Percentiles rank a stretch among this genome's conserved stretches.
Conservation (phyloP, 805 yeast species). For the Barnettozyma salicaria region DNA sequence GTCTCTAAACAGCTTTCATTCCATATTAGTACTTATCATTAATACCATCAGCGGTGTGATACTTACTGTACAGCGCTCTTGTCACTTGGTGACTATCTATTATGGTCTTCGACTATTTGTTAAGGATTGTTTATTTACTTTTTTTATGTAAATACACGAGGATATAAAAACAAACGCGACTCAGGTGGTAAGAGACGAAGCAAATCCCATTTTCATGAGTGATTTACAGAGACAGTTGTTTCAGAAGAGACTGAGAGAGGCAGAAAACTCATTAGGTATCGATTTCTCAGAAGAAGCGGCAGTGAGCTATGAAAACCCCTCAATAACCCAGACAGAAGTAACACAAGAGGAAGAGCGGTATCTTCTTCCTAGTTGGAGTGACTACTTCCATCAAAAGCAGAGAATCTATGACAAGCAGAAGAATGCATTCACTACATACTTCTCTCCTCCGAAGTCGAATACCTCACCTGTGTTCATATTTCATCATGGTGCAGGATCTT, state of each 20-base stretch:
- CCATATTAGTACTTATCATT: no score
- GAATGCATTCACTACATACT: slow-evolving; percentile 49
- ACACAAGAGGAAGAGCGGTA: background rate
- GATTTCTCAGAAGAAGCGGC: slow-evolving; percentile 4
- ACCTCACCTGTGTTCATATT: slow-evolving; percentile 57
- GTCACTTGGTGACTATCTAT: no score
- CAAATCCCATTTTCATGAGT: no score
- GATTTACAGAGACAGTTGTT: slow-evolving; percentile 13
- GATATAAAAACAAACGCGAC: background rate
- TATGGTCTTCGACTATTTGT: background rate
- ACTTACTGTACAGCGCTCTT: no score
- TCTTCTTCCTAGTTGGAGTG: slow-evolving; percentile 25
- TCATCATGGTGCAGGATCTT: slow-evolving; percentile 96
- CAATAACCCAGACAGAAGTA: background rate
- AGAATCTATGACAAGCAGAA: slow-evolving; percentile 18
- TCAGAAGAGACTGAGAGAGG: slow-evolving; percentile 10
- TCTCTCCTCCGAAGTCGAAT: slow-evolving; percentile 40
- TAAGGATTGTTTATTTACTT: slow-evolving; percentile 1
- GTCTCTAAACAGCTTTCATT: no score
- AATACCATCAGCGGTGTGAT: no score
- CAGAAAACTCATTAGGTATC: slow-evolving; percentile 9
- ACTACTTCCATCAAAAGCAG: slow-evolving; percentile 30
- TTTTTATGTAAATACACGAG: background rate
- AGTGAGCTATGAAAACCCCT: background rate
- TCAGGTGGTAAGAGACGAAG: no score